Evolutionary conservation across 805 yeast species (phyloP).

Genomic region (Brettanomyces anomalus): DNA sequence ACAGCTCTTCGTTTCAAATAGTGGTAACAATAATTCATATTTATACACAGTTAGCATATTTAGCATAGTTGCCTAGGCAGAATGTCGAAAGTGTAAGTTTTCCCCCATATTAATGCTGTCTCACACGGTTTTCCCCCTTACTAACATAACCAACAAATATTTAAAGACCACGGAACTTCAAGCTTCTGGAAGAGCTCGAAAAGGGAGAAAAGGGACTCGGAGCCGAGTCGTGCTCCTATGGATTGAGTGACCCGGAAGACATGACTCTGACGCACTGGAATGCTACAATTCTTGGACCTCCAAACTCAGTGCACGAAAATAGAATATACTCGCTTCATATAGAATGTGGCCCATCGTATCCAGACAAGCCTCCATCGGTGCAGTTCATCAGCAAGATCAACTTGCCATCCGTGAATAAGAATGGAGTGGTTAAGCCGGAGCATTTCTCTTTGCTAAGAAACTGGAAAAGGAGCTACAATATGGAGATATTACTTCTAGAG

Average conservation of each 20-base stretch:
- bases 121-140: not conserved
- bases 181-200: conserved; percentile 90
- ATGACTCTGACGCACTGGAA: conserved; percentile 94
- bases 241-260: conserved; percentile 83
- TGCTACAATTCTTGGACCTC: conserved; percentile 97
- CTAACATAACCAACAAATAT: not conserved
- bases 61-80: too few species aligned
- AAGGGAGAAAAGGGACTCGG: conserved; percentile 98
- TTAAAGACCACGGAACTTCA: conserved; percentile 87
- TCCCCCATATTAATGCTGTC: conserved; percentile 16
- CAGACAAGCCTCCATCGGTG: conserved; percentile 82
- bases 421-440: conserved; percentile 45
- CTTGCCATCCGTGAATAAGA: conserved; percentile 71
- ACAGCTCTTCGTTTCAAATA: too few species aligned
- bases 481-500: conserved; percentile 89
- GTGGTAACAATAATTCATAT: too few species aligned
- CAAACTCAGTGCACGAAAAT: conserved; percentile 74
- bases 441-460: conserved; percentile 60
- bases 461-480: conserved; percentile 88
- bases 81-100: conserved; percentile 21
- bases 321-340: conserved; percentile 80
- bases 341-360: conserved; percentile 77
- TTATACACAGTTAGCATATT: too few species aligned
- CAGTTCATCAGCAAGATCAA: conserved; percentile 77
- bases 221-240: conserved; percentile 94